Base-by-base conservation (phyloP, 768 basidiomycete species). In the Tricholoma furcatifolium region DNA sequence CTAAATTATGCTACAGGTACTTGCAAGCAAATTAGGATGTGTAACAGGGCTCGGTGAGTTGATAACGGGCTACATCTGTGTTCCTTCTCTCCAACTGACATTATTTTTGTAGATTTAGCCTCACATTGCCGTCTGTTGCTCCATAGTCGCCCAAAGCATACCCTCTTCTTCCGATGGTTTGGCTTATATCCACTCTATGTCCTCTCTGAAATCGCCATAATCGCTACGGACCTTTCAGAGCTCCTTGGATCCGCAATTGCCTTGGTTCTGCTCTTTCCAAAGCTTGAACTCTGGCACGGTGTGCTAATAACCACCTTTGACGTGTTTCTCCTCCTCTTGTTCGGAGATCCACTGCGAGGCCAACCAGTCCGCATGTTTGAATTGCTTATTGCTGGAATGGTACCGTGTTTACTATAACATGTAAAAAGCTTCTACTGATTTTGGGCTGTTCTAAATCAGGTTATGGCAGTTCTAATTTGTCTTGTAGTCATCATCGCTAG, bases 181-280 rank as follows among this genome's bases (percentile, higher is more conserved):
- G 73, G 76, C 4, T 72, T 86, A 11, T 88, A 87, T 61, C 85
- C 87, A 1, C 75, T 88, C 18, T 88, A 88, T 55, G 53, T 69
- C 30, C 64, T 87, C 17, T 68, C 87, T 0, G 89, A 92, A 63
- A 65, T 88, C 6, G 87, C 86, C 47, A 85, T 92, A 61, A 78
- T 90, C 20, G 80, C 83, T 10, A 91, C 89, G 5, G 90, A 91
- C 64, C 73, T 93, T 32, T 88, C 90, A 8, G 91, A 94, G 66
- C 73, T 94, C 14, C 70, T 94, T 18, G 85, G 92, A 4, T 87
- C 84, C 39, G 91, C 91, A 12, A 91, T 93, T 47, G 91, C 87
- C 0, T 72, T 93, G 41, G 82, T 83, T 63, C 74, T 93, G 70
- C 74, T 91, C 35, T 87, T 90, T 63, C 88, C 87, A 0, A 65